Conservation (phyloP, 768 basidiomycete genomes). For the Rhodosporidiobolus odoratus region DNA sequence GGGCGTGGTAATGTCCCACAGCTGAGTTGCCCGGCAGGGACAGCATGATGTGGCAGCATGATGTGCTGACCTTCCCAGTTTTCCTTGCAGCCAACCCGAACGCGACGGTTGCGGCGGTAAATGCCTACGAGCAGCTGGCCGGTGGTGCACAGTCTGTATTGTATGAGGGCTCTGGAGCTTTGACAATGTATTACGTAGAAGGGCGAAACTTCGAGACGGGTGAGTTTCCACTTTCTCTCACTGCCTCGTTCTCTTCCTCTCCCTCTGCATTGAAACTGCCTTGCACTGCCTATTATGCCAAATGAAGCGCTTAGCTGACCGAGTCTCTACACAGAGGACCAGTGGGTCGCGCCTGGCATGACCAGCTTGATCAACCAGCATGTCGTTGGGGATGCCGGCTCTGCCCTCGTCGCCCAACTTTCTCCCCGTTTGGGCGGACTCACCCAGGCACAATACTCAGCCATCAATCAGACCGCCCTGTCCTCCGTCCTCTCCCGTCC, state of each 20-base stretch:
- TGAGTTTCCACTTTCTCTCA: not conserved
- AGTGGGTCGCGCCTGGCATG: constrained; percentile 26
- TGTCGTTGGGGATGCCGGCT: not conserved
- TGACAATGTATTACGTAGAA: constrained; percentile 10
- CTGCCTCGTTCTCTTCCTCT: not conserved
- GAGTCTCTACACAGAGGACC: not conserved
- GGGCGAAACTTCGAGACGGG: constrained; percentile 24
- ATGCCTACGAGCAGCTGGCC: constrained; percentile 1
- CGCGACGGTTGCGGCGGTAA: constrained; percentile 8
- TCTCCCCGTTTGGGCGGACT: not conserved
- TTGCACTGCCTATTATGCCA: too few species aligned
- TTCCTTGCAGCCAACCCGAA: constrained; percentile 19
- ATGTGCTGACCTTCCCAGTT: not conserved
- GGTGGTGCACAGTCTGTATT: not conserved
- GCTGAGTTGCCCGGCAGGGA: too few species aligned
- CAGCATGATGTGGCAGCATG: too few species aligned
- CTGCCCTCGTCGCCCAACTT: not conserved
- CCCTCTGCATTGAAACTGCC: not conserved
- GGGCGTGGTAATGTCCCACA: too few species aligned
- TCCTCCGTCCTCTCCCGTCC: constrained; percentile 35
- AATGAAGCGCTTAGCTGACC: not conserved
- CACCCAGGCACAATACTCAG: not conserved
- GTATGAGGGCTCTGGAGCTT: constrained; percentile 10
- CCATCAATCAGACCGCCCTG: constrained; percentile 4
- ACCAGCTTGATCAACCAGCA: constrained; percentile 6